Evolutionary conservation across 2,329 filamentous ascomycete genomes (phyloP).

Genomic region (Parafenestella ontariensis): DNA sequence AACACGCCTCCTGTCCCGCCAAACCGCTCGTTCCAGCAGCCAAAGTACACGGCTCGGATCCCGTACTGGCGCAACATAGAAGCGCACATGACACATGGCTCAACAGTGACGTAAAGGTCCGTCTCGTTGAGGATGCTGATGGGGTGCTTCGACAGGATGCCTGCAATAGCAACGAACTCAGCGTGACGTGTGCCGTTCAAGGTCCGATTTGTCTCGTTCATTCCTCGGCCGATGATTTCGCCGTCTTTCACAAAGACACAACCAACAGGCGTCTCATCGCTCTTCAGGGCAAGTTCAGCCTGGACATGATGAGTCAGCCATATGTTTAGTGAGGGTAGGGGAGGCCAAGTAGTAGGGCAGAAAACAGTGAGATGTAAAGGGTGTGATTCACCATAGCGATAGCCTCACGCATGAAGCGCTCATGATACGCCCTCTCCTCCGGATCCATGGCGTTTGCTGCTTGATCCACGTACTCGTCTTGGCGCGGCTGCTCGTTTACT

Average conservation of each 20-base stretch:
- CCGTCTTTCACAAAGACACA: constrained; percentile 88
- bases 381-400: constrained; percentile 74
- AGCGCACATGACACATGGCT: constrained; percentile 99
- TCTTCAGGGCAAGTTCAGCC: constrained; percentile 81
- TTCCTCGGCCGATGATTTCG: constrained; percentile 82
- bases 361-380: constrained; percentile 6
- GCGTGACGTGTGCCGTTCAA: constrained; percentile 83
- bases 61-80: constrained; percentile 87
- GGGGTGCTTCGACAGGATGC: constrained; percentile 69
- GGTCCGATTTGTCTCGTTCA: constrained; percentile 83
- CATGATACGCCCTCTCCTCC: constrained; percentile 57
- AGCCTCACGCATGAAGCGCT: constrained; percentile 81
- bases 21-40: constrained; percentile 95
- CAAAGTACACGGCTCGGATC: constrained; percentile 91
- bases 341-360: not conserved
- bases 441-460: constrained; percentile 38
- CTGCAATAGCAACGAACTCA: constrained; percentile 85
- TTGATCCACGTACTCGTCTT: constrained; percentile 36
- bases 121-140: constrained; percentile 73
- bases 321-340: constrained; percentile 4
- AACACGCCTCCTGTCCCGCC: constrained; percentile 95
- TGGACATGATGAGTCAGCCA: constrained; percentile 50
- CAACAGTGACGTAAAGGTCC: constrained; percentile 93
- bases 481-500: constrained; percentile 26
- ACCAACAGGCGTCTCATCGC: constrained; percentile 93